Evolutionary conservation across 2,329 filamentous ascomycete genomes (phyloP), one percentile per base, ranked within the genome.

Genomic region (Trichoderma cornu-damae): DNA sequence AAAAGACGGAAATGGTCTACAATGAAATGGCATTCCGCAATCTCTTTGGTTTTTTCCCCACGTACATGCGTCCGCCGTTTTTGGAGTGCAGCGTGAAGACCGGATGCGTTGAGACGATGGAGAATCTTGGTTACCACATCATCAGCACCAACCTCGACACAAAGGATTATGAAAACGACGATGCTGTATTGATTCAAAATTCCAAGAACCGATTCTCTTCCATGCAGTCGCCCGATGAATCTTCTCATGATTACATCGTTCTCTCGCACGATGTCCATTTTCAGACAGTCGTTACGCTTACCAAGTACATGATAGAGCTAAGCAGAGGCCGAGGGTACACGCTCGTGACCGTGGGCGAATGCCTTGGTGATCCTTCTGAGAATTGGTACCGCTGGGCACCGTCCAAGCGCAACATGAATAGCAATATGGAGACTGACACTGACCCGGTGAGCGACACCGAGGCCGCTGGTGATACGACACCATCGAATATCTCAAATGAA

Each of bases 111-210:
- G 61, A 62, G 3, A 64, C 71, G 28, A 62, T 77, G 62, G 65
- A 61, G 2, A 62, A 62, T 22, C 66, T 83, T 26, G 79, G 77
- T 38, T 85, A 84, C 68, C 80, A 84, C 64, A 68, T 83, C 61
- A 73, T 79, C 59, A 80, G 79, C 64, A 80, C 79, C 62, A 78
- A 83, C 64, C 68, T 85, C 11, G 82, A 86, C 65, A 85, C 83
- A 14, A 79, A 83, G 61, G 83, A 85, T 68, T 85, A 81, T 65
- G 72, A 80, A 63, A 77, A 82, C 62, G 73, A 77, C 57, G 70
- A 70, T 7, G 73, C 79, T 2, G 68, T 76, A 40, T 73, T 76
- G 60, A 82, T 84, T 61, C 70, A 75, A 59, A 66, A 71, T 26
- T 76, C 75, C 55, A 75, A 81, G 61, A 64, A 69, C 9, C 66